Conservation (phyloP, 225 moss, liverwort and hornwort species). For the Bryoerythrophyllum caledonicum region DNA sequence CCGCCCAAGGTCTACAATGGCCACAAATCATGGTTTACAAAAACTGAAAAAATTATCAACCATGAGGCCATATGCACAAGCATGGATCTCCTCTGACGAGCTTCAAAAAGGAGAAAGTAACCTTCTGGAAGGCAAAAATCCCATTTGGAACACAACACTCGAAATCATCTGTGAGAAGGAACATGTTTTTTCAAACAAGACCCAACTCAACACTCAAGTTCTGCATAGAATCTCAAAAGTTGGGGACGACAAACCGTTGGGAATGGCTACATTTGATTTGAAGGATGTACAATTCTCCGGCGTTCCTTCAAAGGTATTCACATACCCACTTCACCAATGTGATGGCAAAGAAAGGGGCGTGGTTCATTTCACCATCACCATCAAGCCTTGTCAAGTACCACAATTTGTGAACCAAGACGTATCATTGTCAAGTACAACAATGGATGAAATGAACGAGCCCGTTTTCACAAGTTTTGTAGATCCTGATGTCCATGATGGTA, state of each 20-base stretch:
- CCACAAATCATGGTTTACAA: background rate
- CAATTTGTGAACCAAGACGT: background rate
- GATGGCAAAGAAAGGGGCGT: background rate
- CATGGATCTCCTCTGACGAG: background rate
- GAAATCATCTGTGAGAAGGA: background rate
- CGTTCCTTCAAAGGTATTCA: background rate
- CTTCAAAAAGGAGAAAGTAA: rapidly evolving
- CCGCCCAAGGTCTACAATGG: background rate
- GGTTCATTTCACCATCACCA: background rate
- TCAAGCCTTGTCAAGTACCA: background rate
- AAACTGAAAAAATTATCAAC: background rate
- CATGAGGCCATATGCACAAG: background rate
- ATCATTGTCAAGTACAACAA: background rate
- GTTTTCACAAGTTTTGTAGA: background rate
- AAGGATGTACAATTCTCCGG: background rate
- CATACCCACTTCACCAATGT: background rate
- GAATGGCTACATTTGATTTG: background rate
- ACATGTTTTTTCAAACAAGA: background rate
- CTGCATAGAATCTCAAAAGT: background rate
- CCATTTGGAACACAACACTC: background rate
- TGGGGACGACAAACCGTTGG: background rate
- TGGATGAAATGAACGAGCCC: background rate
- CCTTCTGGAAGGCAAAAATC: background rate
- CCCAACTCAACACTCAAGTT: background rate
- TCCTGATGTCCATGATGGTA: background rate